Percentiles rank a stretch among this genome's conserved stretches.
Conservation (phyloP, 2,329 filamentous ascomycete genomes). For the Xylaria arbuscula region DNA sequence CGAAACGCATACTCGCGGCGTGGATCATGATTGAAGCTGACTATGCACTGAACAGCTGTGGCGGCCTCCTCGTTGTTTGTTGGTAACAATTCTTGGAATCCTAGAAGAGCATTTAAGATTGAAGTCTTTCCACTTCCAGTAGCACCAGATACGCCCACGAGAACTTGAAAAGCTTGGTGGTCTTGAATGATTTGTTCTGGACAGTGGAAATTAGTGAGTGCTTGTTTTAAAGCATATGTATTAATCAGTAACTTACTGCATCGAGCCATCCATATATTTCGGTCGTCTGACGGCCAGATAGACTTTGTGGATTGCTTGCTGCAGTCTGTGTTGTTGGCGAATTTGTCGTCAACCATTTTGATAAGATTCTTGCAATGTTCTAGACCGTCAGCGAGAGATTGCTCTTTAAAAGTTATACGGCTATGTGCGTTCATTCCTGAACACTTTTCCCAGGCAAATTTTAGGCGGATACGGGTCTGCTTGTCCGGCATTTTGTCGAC, state of each 20-base stretch:
- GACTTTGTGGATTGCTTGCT: background rate
- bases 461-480: background rate
- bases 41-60: conserved; percentile 46
- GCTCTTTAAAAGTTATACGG: conserved; percentile 23
- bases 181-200: conserved; percentile 21
- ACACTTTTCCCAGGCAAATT: conserved; percentile 5
- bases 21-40: conserved; percentile 45
- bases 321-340: conserved; percentile 1
- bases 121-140: conserved; percentile 49
- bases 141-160: conserved; percentile 43
- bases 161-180: conserved; percentile 34
- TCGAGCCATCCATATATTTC: conserved; percentile 13
- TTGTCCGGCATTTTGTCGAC: background rate
- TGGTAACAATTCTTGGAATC: conserved; percentile 46
- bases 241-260: conserved; percentile 9
- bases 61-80: conserved; percentile 47
- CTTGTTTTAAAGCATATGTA: background rate
- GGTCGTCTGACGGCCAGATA: conserved; percentile 20
- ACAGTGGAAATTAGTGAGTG: background rate
- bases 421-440: background rate
- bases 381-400: conserved; percentile 10
- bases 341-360: background rate
- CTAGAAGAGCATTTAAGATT: conserved; percentile 43
- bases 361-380: conserved; percentile 10
- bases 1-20: conserved; percentile 33